Percentiles rank a stretch among this genome's conserved stretches.
Conservation (phyloP, 306 rosid genomes). For the Senna tora region DNA sequence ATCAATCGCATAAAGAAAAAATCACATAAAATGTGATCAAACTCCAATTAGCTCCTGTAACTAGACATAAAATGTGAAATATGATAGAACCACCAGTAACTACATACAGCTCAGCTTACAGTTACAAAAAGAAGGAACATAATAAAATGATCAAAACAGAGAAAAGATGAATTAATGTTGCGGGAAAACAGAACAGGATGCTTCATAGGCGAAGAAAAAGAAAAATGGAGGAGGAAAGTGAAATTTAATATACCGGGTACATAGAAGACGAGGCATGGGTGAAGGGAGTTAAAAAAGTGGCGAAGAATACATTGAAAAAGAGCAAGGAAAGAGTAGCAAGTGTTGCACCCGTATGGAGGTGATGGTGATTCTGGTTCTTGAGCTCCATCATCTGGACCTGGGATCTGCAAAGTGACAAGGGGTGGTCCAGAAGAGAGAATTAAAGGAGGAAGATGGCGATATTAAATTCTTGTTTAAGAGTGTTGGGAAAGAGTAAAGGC, state of each 20-base stretch:
- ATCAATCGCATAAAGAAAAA: background rate
- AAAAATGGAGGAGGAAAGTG: constrained; percentile 5
- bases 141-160: background rate
- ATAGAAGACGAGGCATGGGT: constrained; percentile 61
- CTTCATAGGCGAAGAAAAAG: constrained; percentile 21
- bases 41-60: constrained; percentile 31
- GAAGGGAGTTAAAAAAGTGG: constrained; percentile 52
- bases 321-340: constrained; percentile 51
- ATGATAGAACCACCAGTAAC: background rate
- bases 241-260: constrained; percentile 53
- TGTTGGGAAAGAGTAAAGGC: constrained; percentile 47
- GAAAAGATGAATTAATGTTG: background rate
- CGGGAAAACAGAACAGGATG: constrained; percentile 15
- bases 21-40: background rate
- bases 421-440: constrained; percentile 1
- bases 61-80: background rate
- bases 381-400: constrained; percentile 47
- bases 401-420: constrained; percentile 41
- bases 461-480: too few relatives aligned
- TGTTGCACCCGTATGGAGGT: constrained; percentile 44
- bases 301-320: constrained; percentile 48
- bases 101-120: background rate
- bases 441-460: constrained; percentile 10
- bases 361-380: constrained; percentile 37
- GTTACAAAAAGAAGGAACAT: background rate